These are phyloP conservation scores for Turritis glabra DNA, from an alignment of 345 rosid genomes.

Conservation along the genomic window DNA sequence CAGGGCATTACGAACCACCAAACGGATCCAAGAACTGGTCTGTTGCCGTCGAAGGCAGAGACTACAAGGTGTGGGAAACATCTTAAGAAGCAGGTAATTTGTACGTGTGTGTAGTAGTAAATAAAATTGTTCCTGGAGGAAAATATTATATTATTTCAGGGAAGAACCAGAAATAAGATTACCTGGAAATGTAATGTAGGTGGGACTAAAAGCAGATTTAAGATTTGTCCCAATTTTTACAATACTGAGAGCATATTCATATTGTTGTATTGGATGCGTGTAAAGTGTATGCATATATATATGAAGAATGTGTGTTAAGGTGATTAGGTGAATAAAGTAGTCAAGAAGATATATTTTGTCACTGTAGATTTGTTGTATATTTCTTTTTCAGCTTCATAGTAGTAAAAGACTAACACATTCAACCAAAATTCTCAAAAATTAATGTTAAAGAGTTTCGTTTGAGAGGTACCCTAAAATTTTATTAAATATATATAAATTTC, in stretches of 20 bases:
- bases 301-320: neutral
- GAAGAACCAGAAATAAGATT: constrained; percentile 21
- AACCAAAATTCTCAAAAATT: too few species aligned
- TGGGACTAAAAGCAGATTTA: constrained; percentile 7
- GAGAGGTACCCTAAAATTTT: too few species aligned
- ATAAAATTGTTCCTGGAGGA: constrained; percentile 23
- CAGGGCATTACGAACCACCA: constrained; percentile 80
- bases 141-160: constrained; percentile 7
- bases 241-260: constrained; percentile 20
- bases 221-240: constrained; percentile 20
- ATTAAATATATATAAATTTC: too few species aligned
- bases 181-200: constrained; percentile 5
- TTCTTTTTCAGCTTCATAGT: neutral
- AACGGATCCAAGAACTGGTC: constrained; percentile 63
- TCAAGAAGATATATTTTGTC: neutral
- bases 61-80: constrained; percentile 93
- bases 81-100: constrained; percentile 39
- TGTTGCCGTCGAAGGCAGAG: constrained; percentile 61
- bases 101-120: constrained; percentile 8
- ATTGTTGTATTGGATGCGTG: constrained; percentile 28
- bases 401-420: neutral
- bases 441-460: too few species aligned
- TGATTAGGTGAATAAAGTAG: neutral
- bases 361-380: neutral
- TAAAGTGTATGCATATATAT: neutral